Conservation (phyloP, 495 filamentous ascomycete genomes). For the Penicillium herquei region DNA sequence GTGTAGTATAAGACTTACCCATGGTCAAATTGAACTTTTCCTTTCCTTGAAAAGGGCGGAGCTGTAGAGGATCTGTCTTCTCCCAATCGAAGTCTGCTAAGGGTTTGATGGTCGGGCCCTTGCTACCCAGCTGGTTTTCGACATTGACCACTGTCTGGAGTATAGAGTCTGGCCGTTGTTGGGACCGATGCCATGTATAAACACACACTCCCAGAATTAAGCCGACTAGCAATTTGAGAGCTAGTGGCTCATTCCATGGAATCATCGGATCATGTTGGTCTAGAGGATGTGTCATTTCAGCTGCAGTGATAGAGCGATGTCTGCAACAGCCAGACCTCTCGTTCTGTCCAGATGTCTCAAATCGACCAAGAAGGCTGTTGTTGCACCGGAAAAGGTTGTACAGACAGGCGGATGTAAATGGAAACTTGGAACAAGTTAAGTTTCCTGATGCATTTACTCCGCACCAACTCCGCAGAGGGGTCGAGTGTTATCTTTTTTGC, state of each 20-base stretch:
- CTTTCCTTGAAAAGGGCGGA: conserved; percentile 60
- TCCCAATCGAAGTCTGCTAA: conserved; percentile 60
- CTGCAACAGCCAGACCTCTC: too few species aligned
- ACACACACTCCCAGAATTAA: neutral
- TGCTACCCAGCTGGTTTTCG: neutral
- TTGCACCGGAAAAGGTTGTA: too few species aligned
- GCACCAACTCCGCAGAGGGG: neutral
- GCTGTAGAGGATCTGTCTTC: conserved; percentile 55
- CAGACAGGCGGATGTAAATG: too few species aligned
- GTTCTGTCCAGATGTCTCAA: too few species aligned
- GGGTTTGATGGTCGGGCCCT: conserved; percentile 45
- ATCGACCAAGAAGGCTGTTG: too few species aligned
- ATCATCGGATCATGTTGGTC: too few species aligned
- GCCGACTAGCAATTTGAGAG: too few species aligned
- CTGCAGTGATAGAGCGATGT: too few species aligned
- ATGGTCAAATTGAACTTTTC: conserved; percentile 72
- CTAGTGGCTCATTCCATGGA: too few species aligned
- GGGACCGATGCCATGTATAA: neutral
- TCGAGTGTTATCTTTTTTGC: neutral
- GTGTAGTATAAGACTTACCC: conserved; percentile 42
- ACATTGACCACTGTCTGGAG: neutral
- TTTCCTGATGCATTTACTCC: neutral
- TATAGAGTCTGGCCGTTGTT: neutral
- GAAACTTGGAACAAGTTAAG: too few species aligned
- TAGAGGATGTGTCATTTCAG: too few species aligned